Conservation (phyloP, 345 rosid genomes). For the Isatis tinctoria region DNA sequence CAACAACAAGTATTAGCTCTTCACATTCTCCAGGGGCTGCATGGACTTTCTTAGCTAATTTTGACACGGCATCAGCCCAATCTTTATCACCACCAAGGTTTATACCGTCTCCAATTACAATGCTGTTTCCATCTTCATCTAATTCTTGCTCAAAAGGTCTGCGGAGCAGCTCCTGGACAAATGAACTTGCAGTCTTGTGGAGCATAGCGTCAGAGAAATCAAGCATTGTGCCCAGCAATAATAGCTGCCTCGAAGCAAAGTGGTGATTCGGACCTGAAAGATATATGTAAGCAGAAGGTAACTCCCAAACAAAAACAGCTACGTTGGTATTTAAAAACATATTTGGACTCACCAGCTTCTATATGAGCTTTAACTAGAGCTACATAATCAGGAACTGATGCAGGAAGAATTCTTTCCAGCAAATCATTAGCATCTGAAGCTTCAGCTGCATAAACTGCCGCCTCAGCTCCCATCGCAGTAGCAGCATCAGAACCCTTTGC, state of each 20-base stretch:
- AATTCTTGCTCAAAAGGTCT: conserved; percentile 73
- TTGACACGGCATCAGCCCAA: conserved; percentile 87
- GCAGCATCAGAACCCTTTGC: conserved; percentile 95
- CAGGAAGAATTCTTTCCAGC: conserved; percentile 79
- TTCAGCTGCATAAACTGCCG: conserved; percentile 88
- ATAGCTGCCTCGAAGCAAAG: conserved; percentile 82
- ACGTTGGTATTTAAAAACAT: not conserved
- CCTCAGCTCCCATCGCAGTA: conserved; percentile 74
- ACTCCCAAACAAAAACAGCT: not conserved
- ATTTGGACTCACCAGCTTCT: conserved; percentile 60
- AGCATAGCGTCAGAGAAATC: conserved; percentile 91
- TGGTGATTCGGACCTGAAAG: conserved; percentile 78
- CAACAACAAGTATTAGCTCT: conserved; percentile 57
- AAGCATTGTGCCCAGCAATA: conserved; percentile 82
- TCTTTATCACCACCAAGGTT: conserved; percentile 88
- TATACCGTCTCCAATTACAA: conserved; percentile 83
- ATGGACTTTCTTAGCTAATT: conserved; percentile 72
- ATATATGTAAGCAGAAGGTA: conserved; percentile 26
- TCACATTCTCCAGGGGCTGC: conserved; percentile 85
- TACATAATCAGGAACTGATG: conserved; percentile 74
- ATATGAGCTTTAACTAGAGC: conserved; percentile 82
- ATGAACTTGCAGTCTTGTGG: conserved; percentile 70
- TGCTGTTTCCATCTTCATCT: conserved; percentile 72
- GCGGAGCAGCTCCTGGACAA: conserved; percentile 67
- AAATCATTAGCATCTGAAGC: conserved; percentile 87